Evolutionary conservation across 192 early-diverging fungal species (phyloP).

Genomic region (Coemansia sp.): DNA sequence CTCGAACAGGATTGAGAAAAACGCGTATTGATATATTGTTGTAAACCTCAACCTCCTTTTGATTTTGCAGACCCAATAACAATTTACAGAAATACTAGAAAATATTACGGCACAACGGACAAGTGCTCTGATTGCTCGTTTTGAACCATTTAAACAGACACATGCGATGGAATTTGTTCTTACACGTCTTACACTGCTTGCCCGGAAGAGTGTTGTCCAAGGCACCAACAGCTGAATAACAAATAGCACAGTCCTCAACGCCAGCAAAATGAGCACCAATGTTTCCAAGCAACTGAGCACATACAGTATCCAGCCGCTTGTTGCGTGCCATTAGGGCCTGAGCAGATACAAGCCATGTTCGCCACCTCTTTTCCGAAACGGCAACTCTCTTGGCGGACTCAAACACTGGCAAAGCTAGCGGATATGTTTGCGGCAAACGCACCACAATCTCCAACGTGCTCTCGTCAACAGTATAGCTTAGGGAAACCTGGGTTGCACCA

Average conservation of each 20-base stretch:
- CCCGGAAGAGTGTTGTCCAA: slow-evolving; percentile 82
- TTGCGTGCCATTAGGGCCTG: slow-evolving; percentile 66
- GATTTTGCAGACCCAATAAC: no score
- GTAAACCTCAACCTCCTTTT: no score
- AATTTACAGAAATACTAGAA: no score
- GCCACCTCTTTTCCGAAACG: slow-evolving; percentile 54
- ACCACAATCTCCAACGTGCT: slow-evolving; percentile 50
- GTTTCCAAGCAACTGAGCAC: slow-evolving; percentile 79
- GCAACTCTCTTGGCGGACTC: slow-evolving; percentile 41
- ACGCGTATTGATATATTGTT: no score
- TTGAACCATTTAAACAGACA: slow-evolving; percentile 91
- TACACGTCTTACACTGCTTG: slow-evolving; percentile 90
- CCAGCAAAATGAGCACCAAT: slow-evolving; percentile 90
- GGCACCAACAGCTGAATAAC: slow-evolving; percentile 92
- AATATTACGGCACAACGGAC: slow-evolving; percentile 64
- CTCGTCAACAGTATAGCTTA: slow-evolving; percentile 45
- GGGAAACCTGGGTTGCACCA: slow-evolving; percentile 13
- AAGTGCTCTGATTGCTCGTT: slow-evolving; percentile 65
- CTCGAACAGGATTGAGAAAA: no score
- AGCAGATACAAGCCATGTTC: slow-evolving; percentile 47
- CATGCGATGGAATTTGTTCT: slow-evolving; percentile 89
- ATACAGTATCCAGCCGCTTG: slow-evolving; percentile 72
- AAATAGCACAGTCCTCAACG: slow-evolving; percentile 97
- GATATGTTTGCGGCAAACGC: slow-evolving; percentile 44
- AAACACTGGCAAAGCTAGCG: slow-evolving; percentile 30